These are phyloP conservation scores for Paralagenidium karlingii DNA, from an alignment of 352 stramenopile genomes.

Conservation along the genomic window DNA sequence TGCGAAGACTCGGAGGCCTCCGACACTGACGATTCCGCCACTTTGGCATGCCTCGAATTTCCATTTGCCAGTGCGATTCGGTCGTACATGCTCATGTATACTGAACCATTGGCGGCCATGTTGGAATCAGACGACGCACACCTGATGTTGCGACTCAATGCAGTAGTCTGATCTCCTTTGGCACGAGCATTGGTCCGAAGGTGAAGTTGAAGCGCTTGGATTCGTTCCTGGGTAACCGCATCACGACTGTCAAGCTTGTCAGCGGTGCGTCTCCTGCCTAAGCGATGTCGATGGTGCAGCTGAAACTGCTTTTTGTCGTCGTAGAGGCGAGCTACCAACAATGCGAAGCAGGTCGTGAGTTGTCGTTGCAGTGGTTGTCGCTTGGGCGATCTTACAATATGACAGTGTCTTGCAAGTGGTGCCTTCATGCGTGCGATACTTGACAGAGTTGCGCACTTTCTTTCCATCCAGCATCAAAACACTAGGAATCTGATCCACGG, in stretches of 20 bases:
- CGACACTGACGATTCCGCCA: too few relatives aligned
- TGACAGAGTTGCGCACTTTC: constrained; percentile 38
- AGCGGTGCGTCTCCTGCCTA: too few relatives aligned
- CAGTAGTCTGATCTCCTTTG: too few relatives aligned
- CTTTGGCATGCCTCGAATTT: too few relatives aligned
- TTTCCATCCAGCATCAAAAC: constrained; percentile 66
- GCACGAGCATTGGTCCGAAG: too few relatives aligned
- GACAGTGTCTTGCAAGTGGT: constrained; percentile 40
- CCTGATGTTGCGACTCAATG: too few relatives aligned
- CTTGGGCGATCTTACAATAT: constrained; percentile 30
- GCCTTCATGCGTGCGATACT: constrained; percentile 21
- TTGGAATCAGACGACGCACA: background rate
- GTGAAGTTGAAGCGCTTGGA: too few relatives aligned
- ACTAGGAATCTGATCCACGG: constrained; percentile 49
- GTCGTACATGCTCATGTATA: constrained; percentile 61
- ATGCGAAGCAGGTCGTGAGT: background rate
- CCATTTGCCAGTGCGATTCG: constrained; percentile 37
- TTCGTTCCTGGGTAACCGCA: too few relatives aligned
- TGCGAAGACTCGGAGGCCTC: too few relatives aligned
- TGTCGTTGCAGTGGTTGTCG: background rate
- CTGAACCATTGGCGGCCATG: constrained; percentile 4
- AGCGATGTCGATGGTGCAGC: constrained; percentile 26
- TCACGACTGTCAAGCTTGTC: too few relatives aligned
- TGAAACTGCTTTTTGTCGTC: constrained; percentile 72
- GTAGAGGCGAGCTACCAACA: constrained; percentile 34